Percentiles rank a stretch among this genome's conserved stretches.
Conservation (phyloP, 139 green algal species). For the Tetratostichococcus sp. region DNA sequence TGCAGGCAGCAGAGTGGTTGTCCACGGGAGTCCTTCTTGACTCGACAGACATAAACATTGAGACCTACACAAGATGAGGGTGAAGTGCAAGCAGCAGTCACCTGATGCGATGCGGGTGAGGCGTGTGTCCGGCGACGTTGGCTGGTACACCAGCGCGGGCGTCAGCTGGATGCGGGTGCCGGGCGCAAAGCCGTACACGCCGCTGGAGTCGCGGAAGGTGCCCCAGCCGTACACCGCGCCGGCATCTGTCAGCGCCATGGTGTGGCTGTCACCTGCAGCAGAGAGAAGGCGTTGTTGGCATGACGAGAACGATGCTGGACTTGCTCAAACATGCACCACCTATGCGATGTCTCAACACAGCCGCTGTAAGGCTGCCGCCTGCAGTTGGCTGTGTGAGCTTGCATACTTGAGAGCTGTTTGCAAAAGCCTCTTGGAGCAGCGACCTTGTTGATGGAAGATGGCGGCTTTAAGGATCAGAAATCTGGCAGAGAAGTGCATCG, state of each 20-base stretch:
- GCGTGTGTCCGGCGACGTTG: conserved; percentile 18
- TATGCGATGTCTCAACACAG: background rate
- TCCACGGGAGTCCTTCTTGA: too few species aligned
- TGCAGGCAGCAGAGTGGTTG: too few species aligned
- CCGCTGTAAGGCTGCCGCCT: too few species aligned
- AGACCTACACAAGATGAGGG: too few species aligned
- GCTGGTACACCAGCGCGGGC: conserved; percentile 41
- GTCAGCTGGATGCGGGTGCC: conserved; percentile 22
- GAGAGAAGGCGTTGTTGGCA: background rate
- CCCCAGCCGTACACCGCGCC: conserved; percentile 82
- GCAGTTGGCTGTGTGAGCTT: too few species aligned
- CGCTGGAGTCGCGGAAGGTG: conserved; percentile 70
- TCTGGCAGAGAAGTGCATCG: background rate
- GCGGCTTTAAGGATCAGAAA: background rate
- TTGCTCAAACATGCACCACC: background rate
- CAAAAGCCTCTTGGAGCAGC: too few species aligned
- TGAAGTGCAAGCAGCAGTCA: too few species aligned
- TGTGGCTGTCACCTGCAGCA: conserved; percentile 73
- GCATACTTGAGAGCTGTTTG: too few species aligned
- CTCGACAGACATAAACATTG: too few species aligned
- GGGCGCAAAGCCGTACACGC: conserved; percentile 64
- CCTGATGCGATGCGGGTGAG: conserved; percentile 53
- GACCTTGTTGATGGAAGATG: too few species aligned
- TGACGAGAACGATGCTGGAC: too few species aligned
- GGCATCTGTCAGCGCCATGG: conserved; percentile 55